These are phyloP conservation scores for Penicillium polonicum DNA, from an alignment of 2,329 filamentous ascomycete genomes.

Conservation along the genomic window DNA sequence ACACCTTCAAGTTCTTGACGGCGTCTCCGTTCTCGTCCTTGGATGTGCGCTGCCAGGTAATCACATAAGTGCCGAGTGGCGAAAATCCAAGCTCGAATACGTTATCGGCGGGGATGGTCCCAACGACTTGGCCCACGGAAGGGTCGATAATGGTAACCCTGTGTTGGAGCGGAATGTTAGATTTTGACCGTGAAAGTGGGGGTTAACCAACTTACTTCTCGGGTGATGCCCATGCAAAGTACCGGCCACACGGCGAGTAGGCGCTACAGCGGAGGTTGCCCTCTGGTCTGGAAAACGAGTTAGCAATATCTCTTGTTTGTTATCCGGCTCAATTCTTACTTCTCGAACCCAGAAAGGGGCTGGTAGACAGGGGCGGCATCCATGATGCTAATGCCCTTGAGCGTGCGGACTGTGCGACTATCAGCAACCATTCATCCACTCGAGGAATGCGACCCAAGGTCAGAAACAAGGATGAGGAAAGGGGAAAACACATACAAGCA, in stretches of 20 bases:
- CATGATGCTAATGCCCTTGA: conserved; percentile 92
- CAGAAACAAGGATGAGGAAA: not conserved
- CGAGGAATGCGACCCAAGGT: not conserved
- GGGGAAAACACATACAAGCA: conserved; percentile 61
- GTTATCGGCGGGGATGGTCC: conserved; percentile 73
- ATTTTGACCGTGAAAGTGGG: not conserved
- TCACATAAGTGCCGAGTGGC: conserved; percentile 84
- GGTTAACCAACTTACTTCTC: conserved; percentile 56
- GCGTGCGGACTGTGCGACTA: conserved; percentile 69
- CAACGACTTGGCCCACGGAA: conserved; percentile 69
- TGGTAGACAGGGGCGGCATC: conserved; percentile 89
- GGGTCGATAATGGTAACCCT: conserved; percentile 83
- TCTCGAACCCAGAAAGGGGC: conserved; percentile 73
- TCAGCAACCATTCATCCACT: conserved; percentile 19
- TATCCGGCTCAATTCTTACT: conserved; percentile 36
- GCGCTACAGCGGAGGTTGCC: conserved; percentile 91
- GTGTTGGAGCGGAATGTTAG: not conserved
- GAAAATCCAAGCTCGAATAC: conserved; percentile 96
- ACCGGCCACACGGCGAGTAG: conserved; percentile 94
- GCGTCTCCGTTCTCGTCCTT: conserved; percentile 95
- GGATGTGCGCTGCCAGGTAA: conserved; percentile 90
- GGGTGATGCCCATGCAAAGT: conserved; percentile 90
- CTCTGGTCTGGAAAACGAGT: conserved; percentile 63
- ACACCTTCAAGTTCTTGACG: conserved; percentile 95
- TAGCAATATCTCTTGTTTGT: conserved; percentile 10